Base-by-base conservation (phyloP, 768 basidiomycete genomes). In the Boletus subparvulus region DNA sequence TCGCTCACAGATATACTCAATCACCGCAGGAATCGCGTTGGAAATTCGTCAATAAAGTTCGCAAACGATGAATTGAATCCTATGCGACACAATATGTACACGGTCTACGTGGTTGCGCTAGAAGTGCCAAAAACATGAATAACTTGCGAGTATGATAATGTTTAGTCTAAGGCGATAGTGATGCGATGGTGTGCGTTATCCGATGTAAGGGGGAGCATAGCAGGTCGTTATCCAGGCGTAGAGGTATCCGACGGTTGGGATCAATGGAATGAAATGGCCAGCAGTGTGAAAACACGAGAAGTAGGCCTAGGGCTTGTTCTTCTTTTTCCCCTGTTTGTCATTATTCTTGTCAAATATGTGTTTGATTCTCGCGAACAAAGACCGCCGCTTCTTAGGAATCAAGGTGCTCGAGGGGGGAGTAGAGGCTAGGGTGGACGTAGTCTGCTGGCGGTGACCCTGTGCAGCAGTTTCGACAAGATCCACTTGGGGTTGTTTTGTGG, bases 311-410 rank as follows among this genome's bases (percentile, higher is more conserved):
- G 45, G 59, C 62, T 65, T 59, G 32, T 28, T 44, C 60, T 74
- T 72, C 54, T 78, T 65, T 54, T 67, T 70, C 56, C 72, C 67
- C 62, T 77, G 70, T 47, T 76, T 71, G 40, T 66, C 68, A 61
- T 80, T 80, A 21, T 81, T 75, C 62, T 77, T 78, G 52, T 82
- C 75, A 36, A 87, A 86, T 7, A 84, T 63, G 40, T 76, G 65
- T 64, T 81, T 85, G 50, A 77, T 64, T 61, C 77, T 85, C 26
- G 78, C 78, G 50, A 87, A 77, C 32, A 86, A 65, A 16, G 84
- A 84, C 7, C 70, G 66, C 44, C 75, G 74, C 65, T 83, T 86
- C 74, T 84, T 84, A 16, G 66, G 69, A n/a, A 60, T 61, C 14
- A 61, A 50, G 2, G 76, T 73, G 21, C 71, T 75, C 10, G 78